These are phyloP conservation scores for Arabidopsis suecica DNA, from an alignment of 345 rosid genomes.

Conservation along the genomic window DNA sequence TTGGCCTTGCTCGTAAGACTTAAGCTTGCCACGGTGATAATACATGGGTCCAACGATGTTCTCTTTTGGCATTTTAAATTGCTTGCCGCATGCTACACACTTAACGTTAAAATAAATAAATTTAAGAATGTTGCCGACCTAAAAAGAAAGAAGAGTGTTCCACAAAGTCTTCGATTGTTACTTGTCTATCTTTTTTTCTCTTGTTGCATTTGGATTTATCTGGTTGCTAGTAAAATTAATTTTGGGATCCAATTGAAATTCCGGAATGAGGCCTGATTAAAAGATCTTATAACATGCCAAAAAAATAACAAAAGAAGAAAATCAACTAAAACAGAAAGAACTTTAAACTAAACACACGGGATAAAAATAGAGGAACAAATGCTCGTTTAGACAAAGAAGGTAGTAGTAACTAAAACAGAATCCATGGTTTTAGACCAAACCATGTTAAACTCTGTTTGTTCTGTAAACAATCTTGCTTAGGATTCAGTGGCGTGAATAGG, in stretches of 20 bases:
- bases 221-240: neutral
- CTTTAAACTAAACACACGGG: neutral
- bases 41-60: constrained; percentile 9
- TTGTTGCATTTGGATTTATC: neutral
- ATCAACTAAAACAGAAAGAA: neutral
- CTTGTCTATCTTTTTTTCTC: neutral
- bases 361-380: constrained; percentile 23
- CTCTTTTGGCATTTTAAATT: neutral
- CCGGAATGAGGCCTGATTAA: neutral
- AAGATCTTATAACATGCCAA: neutral
- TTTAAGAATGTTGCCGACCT: neutral
- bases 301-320: neutral
- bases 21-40: constrained; percentile 14
- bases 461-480: constrained; percentile 35
- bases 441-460: constrained; percentile 24
- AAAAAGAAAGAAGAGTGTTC: neutral
- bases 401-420: constrained; percentile 11
- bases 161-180: neutral
- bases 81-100: constrained; percentile 16
- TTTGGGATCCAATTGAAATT: neutral
- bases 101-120: neutral
- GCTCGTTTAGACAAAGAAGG: constrained; percentile 10
- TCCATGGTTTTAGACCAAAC: constrained; percentile 30
- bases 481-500: constrained; percentile 9
- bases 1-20: constrained; percentile 8